These are phyloP conservation scores for Metschnikowia cerradonensis DNA, from an alignment of 805 yeast species.

Conservation along the genomic window DNA sequence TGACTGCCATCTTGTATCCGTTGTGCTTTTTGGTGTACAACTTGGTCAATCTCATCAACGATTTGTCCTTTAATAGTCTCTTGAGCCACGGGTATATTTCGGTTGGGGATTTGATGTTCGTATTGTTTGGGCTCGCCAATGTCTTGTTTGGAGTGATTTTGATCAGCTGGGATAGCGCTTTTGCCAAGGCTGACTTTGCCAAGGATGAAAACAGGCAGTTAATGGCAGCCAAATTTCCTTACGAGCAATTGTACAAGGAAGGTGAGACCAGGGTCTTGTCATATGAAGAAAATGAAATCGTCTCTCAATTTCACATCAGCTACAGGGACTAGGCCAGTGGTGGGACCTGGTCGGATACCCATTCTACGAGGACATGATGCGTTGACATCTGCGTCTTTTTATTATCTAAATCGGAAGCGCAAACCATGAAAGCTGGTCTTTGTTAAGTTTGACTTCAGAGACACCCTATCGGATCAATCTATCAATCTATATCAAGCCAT, in stretches of 20 bases:
- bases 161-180: conserved; percentile 52
- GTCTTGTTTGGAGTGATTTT: conserved; percentile 66
- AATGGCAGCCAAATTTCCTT: conserved; percentile 16
- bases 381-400: neutral
- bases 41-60: conserved; percentile 50
- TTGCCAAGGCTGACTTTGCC: conserved; percentile 6
- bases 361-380: neutral
- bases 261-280: conserved; percentile 10
- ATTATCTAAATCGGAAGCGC: neutral
- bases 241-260: conserved; percentile 11
- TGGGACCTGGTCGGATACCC: neutral
- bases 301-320: conserved; percentile 9
- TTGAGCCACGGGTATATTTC: conserved; percentile 39
- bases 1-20: conserved; percentile 80
- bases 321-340: neutral
- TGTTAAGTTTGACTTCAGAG: conserved; percentile 3
- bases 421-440: conserved; percentile 3
- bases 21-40: conserved; percentile 82
- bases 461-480: neutral
- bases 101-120: conserved; percentile 48
- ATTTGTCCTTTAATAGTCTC: conserved; percentile 56
- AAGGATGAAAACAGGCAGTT: conserved; percentile 8
- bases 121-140: conserved; percentile 44
- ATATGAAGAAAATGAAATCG: conserved; percentile 16
- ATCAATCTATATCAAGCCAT: neutral